Percentiles rank a stretch among this genome's conserved stretches.
Evolutionary conservation across 1,284 basidiomycete species (phyloP).

Genomic region (Inonotus hispidus): DNA sequence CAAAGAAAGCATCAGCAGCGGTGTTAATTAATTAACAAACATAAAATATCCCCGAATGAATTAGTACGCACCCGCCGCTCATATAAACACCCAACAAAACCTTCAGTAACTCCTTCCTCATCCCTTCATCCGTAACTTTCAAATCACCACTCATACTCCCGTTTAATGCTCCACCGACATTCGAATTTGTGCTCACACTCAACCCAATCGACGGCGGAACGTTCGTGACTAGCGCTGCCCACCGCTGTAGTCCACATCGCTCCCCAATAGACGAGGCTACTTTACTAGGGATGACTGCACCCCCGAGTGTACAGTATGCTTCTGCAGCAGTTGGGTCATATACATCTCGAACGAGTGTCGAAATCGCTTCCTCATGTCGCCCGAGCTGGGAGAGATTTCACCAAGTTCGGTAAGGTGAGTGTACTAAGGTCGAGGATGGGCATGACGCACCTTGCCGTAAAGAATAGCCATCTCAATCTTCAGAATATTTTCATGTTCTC

Average conservation of each 20-base stretch:
- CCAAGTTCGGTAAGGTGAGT: neutral
- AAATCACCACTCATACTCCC: conserved; percentile 20
- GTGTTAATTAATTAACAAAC: too few relatives aligned
- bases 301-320: conserved; percentile 72
- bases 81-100: conserved; percentile 78
- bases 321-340: conserved; percentile 75
- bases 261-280: conserved; percentile 50
- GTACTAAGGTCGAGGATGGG: neutral
- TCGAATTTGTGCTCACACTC: conserved; percentile 20
- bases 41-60: neutral
- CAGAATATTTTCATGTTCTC: conserved; percentile 47
- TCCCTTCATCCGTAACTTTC: conserved; percentile 46
- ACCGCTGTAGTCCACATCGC: conserved; percentile 46
- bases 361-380: conserved; percentile 61
- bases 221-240: conserved; percentile 42
- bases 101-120: conserved; percentile 57
- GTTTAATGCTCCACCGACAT: neutral
- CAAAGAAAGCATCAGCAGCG: conserved; percentile 9
- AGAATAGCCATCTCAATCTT: conserved; percentile 74
- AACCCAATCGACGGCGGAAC: conserved; percentile 24
- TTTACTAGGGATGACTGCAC: conserved; percentile 62
- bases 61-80: conserved; percentile 54
- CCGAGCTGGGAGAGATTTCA: conserved; percentile 42
- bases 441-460: conserved; percentile 64
- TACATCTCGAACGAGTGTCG: conserved; percentile 63